Percentiles rank a stretch among this genome's conserved stretches.
Conservation (phyloP, 192 early-diverging fungal species). For the Coemansia sp. region DNA sequence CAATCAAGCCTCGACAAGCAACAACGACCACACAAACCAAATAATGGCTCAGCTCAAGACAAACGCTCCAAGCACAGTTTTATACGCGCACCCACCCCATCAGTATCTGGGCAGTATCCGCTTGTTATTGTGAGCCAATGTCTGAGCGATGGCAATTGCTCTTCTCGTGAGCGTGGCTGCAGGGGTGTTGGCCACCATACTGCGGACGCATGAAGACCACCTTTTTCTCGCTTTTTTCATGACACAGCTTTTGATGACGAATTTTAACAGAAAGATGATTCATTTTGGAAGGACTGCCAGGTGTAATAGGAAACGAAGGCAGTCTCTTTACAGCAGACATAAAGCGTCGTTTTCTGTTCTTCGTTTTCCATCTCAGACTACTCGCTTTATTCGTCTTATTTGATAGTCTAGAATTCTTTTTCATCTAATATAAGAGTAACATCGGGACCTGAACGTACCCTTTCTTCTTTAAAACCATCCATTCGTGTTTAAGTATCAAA, state of each 20-base stretch:
- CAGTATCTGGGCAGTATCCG: slow-evolving; percentile 37
- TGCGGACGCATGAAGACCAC: neutral
- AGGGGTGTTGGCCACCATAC: slow-evolving; percentile 4
- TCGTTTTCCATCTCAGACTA: neutral
- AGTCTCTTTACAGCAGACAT: too few species aligned
- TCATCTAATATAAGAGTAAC: neutral
- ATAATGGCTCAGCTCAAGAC: slow-evolving; percentile 39
- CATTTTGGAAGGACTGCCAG: too few species aligned
- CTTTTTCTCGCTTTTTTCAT: too few species aligned
- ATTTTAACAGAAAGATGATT: too few species aligned
- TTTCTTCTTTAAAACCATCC: neutral
- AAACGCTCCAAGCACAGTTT: neutral
- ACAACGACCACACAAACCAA: slow-evolving; percentile 25
- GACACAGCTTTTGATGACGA: too few species aligned
- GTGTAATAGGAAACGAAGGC: too few species aligned
- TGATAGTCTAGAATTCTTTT: neutral
- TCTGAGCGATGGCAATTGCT: too few species aligned
- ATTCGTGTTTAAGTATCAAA: slow-evolving; percentile 1
- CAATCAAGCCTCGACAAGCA: too few species aligned
- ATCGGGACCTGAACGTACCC: neutral
- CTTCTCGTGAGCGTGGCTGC: slow-evolving; percentile 20
- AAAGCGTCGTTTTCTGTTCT: too few species aligned
- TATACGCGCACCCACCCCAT: slow-evolving; percentile 34
- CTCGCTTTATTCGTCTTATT: neutral
- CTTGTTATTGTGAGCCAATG: slow-evolving; percentile 51